Conservation (phyloP, 352 stramenopile species). For the Plasmopara muralis region DNA sequence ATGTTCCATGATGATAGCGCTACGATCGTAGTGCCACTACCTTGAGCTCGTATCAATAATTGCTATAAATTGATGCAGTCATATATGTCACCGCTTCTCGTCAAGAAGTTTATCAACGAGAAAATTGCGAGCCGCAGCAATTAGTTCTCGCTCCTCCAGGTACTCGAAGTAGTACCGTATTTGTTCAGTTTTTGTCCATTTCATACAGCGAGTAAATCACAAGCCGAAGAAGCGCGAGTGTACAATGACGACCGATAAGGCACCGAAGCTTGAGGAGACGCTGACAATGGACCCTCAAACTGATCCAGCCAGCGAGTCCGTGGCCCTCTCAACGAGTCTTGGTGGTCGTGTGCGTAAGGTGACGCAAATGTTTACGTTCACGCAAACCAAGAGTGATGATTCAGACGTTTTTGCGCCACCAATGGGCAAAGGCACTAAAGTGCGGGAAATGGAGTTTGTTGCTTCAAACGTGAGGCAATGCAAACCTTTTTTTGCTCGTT, state of each 20-base stretch:
- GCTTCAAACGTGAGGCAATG: conserved; percentile 32
- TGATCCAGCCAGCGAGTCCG: conserved; percentile 2
- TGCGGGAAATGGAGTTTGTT: conserved; percentile 59
- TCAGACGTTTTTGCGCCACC: conserved; percentile 59
- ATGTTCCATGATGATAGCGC: no score
- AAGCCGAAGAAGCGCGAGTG: conserved; percentile 19
- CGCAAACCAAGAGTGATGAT: conserved; percentile 39
- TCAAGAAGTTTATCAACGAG: no score
- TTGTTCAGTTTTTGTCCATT: no score
- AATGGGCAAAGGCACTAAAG: conserved; percentile 39
- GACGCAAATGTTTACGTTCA: conserved; percentile 64
- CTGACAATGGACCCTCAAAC: conserved; percentile 10
- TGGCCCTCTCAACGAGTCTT: conserved; percentile 17
- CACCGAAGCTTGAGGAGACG: conserved; percentile 8
- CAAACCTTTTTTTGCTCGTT: neutral
- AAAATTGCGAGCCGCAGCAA: no score
- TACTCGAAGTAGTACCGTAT: no score
- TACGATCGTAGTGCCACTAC: no score
- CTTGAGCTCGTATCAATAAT: no score
- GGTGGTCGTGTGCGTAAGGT: conserved; percentile 50
- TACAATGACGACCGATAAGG: conserved; percentile 14
- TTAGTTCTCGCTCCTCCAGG: no score
- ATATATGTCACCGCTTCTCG: no score
- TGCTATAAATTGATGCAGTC: no score
- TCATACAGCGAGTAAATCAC: neutral